phyloP scores from a whole-genome alignment of 371 early-diverging fungal genomes.

The Circinella minor region DNA sequence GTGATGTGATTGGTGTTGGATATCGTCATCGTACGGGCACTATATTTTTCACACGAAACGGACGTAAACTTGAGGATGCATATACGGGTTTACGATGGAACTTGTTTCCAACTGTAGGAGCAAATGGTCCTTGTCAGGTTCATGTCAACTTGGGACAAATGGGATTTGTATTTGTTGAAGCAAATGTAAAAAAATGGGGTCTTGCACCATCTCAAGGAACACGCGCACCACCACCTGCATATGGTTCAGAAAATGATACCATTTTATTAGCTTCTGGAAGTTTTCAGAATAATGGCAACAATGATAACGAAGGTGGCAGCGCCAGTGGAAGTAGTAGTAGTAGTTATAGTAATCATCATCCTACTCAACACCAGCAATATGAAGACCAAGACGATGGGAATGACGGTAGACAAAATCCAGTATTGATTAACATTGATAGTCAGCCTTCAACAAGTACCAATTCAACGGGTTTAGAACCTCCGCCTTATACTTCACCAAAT shows the following conservation, averaged over 20 bases:
- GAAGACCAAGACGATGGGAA: background rate
- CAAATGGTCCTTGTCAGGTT: conserved; percentile 66
- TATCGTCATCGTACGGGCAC: conserved; percentile 77
- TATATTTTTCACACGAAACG: conserved; percentile 82
- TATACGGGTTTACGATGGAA: conserved; percentile 59
- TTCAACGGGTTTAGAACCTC: conserved; percentile 5
- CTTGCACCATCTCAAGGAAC: conserved; percentile 76
- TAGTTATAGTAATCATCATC: background rate
- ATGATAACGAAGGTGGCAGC: background rate
- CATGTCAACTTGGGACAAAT: conserved; percentile 69
- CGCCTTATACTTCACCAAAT: conserved; percentile 18
- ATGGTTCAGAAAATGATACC: conserved; percentile 47
- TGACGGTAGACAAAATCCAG: background rate
- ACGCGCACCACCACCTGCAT: conserved; percentile 67
- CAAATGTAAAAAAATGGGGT: conserved; percentile 87
- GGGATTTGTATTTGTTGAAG: conserved; percentile 74
- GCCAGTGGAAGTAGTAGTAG: background rate
- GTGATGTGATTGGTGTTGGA: conserved; percentile 82
- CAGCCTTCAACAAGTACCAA: background rate
- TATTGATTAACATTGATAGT: conserved; percentile 19
- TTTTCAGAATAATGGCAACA: background rate
- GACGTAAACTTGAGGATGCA: conserved; percentile 66
- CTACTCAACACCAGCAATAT: background rate
- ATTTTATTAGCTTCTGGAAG: conserved; percentile 15
- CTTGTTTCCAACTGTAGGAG: conserved; percentile 68